Base-by-base conservation (phyloP, 139 green algal genomes). In the Picochlorum sp. region DNA sequence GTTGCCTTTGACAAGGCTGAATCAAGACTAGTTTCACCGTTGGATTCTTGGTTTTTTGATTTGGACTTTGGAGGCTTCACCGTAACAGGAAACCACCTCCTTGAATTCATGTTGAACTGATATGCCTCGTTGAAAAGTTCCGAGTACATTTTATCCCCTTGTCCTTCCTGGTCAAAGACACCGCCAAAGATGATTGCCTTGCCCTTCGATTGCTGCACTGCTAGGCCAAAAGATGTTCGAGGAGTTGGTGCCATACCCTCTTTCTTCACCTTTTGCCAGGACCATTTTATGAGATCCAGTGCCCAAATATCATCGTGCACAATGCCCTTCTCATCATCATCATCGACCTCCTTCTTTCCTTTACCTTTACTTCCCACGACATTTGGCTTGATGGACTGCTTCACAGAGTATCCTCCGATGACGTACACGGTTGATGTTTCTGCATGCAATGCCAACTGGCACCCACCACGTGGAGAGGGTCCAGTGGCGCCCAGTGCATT, bases 111-210 rank as follows among this genome's bases (percentile, higher is more conserved):
- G 62, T 75, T 86, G 75, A 95, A 91, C 23, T 85, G 74, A 77
- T 91, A 95, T n/a, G 92, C 66, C 50, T 96, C 89, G 64, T 94
- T 90, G 69, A 90, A 82, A 65, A 90, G 86, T 45, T 92, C 86
- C 4, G 57, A 78, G 60, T 78, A 87, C 47, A 91, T 62, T 56
- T 80, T 77, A n/a, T 89, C 83, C 2, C 83, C 75, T 62, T 6
- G 82, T 45, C 89, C 84, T 52, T 91, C 84, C 69, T 87, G 84
- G 75, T 99, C 93, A 8, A 82, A 75, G 21, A 97, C 83, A 18
- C 93, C 93, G 3, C 93, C 93, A 79, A 98, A 97, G 32, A 97
- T 57, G 15, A 98, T 76, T 1, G 85, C 83, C 4, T 84, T 75
- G 24, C 72, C 78, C 56, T 81, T 82, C 9, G 47, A 20, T 54